Evolutionary conservation across 192 early-diverging fungal genomes (phyloP).

Genomic region (Geosiphon pyriformis): DNA sequence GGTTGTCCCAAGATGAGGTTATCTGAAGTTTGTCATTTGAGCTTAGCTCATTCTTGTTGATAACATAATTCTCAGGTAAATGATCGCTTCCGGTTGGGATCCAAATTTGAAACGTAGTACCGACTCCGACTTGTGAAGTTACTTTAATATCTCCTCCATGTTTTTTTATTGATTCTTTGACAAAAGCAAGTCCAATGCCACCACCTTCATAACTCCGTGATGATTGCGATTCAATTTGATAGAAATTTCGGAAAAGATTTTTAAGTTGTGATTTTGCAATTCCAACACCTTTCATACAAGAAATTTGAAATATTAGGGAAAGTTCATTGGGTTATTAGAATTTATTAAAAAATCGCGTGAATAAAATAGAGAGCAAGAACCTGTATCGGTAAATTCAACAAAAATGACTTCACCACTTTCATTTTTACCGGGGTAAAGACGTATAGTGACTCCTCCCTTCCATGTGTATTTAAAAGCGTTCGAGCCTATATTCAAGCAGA

Average conservation of each 20-base stretch:
- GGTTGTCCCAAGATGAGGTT: no score
- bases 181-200: conserved; percentile 53
- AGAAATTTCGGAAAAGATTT: conserved; percentile 52
- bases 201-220: conserved; percentile 53
- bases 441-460: conserved; percentile 39
- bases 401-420: conserved; percentile 31
- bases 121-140: conserved; percentile 33
- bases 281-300: conserved; percentile 34
- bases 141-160: conserved; percentile 46
- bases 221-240: conserved; percentile 45
- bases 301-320: neutral
- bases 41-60: no score
- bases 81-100: conserved; percentile 46
- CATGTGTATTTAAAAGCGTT: conserved; percentile 46
- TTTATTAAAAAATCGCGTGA: neutral
- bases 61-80: conserved; percentile 15
- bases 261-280: conserved; percentile 44
- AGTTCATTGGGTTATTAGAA: neutral
- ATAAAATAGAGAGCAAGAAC: neutral
- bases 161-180: conserved; percentile 47
- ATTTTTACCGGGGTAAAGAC: conserved; percentile 39
- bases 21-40: no score
- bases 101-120: conserved; percentile 43
- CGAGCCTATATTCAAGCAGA: conserved; percentile 14
- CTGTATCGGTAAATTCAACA: conserved; percentile 31